Conservation (phyloP, 2,329 filamentous ascomycete species). For the Dothideomycetidae sp. region DNA sequence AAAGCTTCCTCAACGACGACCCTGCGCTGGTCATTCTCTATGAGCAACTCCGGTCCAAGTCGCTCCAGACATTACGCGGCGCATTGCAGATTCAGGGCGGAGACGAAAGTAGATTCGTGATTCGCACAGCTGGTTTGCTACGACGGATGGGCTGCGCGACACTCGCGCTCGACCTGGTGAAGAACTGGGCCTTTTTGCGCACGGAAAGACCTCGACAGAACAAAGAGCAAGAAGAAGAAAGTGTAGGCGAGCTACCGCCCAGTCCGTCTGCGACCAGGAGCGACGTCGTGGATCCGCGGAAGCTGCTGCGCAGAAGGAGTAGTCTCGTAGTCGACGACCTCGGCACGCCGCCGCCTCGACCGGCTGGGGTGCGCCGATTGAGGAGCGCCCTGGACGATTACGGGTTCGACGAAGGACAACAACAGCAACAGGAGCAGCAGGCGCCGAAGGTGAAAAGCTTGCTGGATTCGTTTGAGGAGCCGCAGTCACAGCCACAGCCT, state of each 20-base stretch:
- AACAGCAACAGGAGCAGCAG: conserved; percentile 16
- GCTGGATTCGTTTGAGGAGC: conserved; percentile 12
- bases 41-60: conserved; percentile 66
- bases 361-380: conserved; percentile 26
- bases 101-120: conserved; percentile 76
- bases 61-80: conserved; percentile 70
- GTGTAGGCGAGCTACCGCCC: conserved; percentile 13
- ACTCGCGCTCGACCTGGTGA: conserved; percentile 70
- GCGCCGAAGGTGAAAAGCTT: conserved; percentile 22
- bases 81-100: conserved; percentile 64
- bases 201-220: conserved; percentile 11
- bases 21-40: conserved; percentile 81
- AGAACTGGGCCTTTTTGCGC: conserved; percentile 60
- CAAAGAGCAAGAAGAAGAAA: conserved; percentile 13
- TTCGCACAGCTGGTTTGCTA: conserved; percentile 53
- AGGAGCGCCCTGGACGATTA: conserved; percentile 16
- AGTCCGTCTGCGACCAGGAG: conserved; percentile 13
- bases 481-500: neutral
- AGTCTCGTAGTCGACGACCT: conserved; percentile 70
- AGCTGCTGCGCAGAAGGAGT: conserved; percentile 54
- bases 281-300: conserved; percentile 50
- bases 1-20: conserved; percentile 77
- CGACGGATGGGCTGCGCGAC: conserved; percentile 55
- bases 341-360: conserved; percentile 25
- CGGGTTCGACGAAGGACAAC: conserved; percentile 6